Evolutionary conservation across 495 filamentous ascomycete genomes (phyloP).

Genomic region (Lentithecium fluviatile): DNA sequence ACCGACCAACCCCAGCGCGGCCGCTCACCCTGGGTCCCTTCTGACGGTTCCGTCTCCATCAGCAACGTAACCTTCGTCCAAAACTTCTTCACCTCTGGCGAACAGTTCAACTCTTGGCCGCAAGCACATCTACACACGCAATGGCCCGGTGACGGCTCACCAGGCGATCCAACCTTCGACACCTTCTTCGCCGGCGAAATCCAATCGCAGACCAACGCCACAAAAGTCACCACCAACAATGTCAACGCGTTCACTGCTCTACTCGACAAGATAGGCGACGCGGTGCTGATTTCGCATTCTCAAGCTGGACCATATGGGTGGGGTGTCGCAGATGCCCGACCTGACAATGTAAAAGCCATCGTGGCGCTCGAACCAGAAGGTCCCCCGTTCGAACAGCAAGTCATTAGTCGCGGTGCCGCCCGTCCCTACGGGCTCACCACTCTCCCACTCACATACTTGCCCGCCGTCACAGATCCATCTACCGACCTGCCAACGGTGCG

Average conservation of each 20-base stretch:
- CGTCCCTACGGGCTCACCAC: constrained; percentile 41
- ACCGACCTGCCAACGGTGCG: constrained; percentile 37
- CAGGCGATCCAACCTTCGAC: constrained; percentile 51
- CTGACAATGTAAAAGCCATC: constrained; percentile 18
- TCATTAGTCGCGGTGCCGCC: not conserved
- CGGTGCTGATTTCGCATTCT: constrained; percentile 41
- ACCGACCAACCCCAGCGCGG: constrained; percentile 49
- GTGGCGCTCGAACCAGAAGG: constrained; percentile 20
- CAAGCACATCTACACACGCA: constrained; percentile 51
- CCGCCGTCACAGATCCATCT: constrained; percentile 41
- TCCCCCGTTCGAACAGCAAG: constrained; percentile 17
- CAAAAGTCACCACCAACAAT: constrained; percentile 31
- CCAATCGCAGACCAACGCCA: constrained; percentile 34
- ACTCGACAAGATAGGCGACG: constrained; percentile 40
- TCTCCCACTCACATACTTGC: constrained; percentile 47
- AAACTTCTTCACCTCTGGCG: constrained; percentile 45
- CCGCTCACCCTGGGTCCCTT: constrained; percentile 45
- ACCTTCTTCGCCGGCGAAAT: constrained; percentile 42
- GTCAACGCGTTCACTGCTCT: constrained; percentile 38
- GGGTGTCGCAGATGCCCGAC: constrained; percentile 40
- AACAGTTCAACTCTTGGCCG: constrained; percentile 46
- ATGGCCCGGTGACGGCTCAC: constrained; percentile 50
- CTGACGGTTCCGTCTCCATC: constrained; percentile 37
- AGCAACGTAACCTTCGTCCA: constrained; percentile 44
- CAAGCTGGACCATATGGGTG: constrained; percentile 41